phyloP scores from a whole-genome alignment of 305 asterid species.

The Fraxinus sp. region DNA sequence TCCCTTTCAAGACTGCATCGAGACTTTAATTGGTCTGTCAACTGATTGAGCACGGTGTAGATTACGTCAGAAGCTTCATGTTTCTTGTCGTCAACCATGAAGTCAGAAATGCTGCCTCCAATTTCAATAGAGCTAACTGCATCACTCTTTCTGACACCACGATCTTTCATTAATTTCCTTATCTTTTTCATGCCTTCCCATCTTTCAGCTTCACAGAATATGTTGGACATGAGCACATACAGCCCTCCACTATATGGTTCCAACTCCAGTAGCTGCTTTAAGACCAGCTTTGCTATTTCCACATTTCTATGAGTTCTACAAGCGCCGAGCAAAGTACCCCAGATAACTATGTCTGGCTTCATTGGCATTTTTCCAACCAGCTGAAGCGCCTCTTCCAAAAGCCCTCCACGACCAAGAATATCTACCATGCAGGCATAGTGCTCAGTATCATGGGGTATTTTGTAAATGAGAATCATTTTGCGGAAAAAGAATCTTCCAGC shows the following conservation, averaged over 20 bases:
- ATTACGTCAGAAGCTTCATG: slow-evolving; percentile 29
- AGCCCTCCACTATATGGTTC: slow-evolving; percentile 38
- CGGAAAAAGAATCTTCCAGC: slow-evolving; percentile 37
- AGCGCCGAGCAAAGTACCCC: slow-evolving; percentile 62
- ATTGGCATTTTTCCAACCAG: slow-evolving; percentile 47
- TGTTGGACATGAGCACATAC: slow-evolving; percentile 50
- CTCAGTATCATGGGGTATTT: slow-evolving; percentile 37
- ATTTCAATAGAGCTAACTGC: slow-evolving; percentile 52
- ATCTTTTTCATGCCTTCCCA: slow-evolving; percentile 54
- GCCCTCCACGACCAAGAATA: slow-evolving; percentile 58
- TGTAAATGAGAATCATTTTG: slow-evolving; percentile 36
- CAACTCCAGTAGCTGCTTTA: slow-evolving; percentile 50
- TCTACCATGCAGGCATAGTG: slow-evolving; percentile 66
- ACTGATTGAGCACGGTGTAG: slow-evolving; percentile 27
- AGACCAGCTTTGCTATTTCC: slow-evolving; percentile 37
- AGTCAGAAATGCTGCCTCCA: slow-evolving; percentile 32
- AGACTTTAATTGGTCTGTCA: slow-evolving; percentile 39
- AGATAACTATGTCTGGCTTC: slow-evolving; percentile 50
- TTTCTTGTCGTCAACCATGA: slow-evolving; percentile 49
- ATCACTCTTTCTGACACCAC: slow-evolving; percentile 39
- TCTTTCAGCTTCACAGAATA: slow-evolving; percentile 47
- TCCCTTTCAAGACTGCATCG: not conserved
- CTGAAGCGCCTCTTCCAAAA: slow-evolving; percentile 45
- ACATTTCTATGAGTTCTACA: slow-evolving; percentile 48
- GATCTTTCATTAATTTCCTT: slow-evolving; percentile 47